Conservation (phyloP, 2,329 filamentous ascomycete genomes). For the Penicillium frequentans region DNA sequence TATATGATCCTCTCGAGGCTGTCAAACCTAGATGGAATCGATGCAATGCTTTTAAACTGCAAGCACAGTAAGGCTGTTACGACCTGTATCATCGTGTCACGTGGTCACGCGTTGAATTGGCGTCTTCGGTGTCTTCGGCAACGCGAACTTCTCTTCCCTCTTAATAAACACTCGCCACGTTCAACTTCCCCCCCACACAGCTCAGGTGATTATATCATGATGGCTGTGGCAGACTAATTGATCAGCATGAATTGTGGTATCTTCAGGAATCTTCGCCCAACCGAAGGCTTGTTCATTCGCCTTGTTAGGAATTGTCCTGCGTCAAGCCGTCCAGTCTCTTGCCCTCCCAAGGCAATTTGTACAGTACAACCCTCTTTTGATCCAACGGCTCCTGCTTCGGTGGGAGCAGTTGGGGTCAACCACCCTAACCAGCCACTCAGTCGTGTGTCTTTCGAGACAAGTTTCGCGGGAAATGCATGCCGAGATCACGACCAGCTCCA, state of each 20-base stretch:
- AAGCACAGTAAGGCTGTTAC: neutral
- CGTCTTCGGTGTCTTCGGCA: neutral
- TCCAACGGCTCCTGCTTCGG: conserved; percentile 63
- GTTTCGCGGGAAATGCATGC: conserved; percentile 73
- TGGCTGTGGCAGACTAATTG: neutral
- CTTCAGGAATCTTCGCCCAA: neutral
- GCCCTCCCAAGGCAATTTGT: conserved; percentile 39
- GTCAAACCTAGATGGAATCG: neutral
- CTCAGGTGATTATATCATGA: neutral
- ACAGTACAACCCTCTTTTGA: conserved; percentile 79
- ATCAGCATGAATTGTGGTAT: neutral
- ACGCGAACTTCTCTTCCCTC: neutral
- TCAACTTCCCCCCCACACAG: neutral
- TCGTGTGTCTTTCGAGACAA: neutral
- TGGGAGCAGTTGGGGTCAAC: conserved; percentile 27
- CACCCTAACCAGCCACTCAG: conserved; percentile 10
- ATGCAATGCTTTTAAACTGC: neutral
- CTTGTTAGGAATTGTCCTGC: neutral
- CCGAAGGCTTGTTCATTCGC: neutral
- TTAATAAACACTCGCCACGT: neutral
- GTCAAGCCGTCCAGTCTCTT: conserved; percentile 39
- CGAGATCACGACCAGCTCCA: conserved; percentile 65
- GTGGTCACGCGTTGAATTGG: neutral
- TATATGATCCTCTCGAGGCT: neutral
- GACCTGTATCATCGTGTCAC: neutral